phyloP scores from a whole-genome alignment of 2,329 filamentous ascomycete genomes.

The Fusarium sambucinum region DNA sequence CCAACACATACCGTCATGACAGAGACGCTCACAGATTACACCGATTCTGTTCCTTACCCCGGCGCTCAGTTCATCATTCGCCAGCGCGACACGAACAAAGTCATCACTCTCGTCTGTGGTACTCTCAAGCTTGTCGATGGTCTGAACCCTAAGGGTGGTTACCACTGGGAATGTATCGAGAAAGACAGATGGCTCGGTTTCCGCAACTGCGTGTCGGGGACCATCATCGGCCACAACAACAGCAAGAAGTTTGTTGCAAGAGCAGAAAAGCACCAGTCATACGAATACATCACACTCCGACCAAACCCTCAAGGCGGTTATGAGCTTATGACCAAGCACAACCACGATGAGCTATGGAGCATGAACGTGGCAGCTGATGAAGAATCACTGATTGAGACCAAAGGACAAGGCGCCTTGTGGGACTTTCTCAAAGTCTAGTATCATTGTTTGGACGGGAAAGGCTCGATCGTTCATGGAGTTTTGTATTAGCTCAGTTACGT shows the following conservation, averaged over 20 bases:
- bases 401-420: constrained; percentile 49
- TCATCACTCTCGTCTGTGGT: constrained; percentile 51
- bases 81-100: constrained; percentile 40
- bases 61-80: constrained; percentile 51
- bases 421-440: constrained; percentile 44
- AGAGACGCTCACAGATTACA: constrained; percentile 8
- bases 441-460: neutral
- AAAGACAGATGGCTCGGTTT: constrained; percentile 56
- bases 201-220: constrained; percentile 51
- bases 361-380: constrained; percentile 45
- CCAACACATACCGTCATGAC: constrained; percentile 34
- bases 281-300: constrained; percentile 51
- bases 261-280: constrained; percentile 41
- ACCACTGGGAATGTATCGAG: constrained; percentile 56
- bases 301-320: constrained; percentile 51
- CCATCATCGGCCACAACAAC: constrained; percentile 52
- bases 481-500: neutral
- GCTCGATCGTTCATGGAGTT: neutral
- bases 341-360: constrained; percentile 46
- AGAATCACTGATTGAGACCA: constrained; percentile 43
- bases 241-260: constrained; percentile 39
- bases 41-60: constrained; percentile 43
- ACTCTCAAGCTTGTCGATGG: constrained; percentile 43
- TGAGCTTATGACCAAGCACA: constrained; percentile 49
- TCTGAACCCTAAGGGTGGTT: constrained; percentile 36